Base-by-base conservation (phyloP, 371 early-diverging fungal genomes). In the Actinomucor elegans region DNA sequence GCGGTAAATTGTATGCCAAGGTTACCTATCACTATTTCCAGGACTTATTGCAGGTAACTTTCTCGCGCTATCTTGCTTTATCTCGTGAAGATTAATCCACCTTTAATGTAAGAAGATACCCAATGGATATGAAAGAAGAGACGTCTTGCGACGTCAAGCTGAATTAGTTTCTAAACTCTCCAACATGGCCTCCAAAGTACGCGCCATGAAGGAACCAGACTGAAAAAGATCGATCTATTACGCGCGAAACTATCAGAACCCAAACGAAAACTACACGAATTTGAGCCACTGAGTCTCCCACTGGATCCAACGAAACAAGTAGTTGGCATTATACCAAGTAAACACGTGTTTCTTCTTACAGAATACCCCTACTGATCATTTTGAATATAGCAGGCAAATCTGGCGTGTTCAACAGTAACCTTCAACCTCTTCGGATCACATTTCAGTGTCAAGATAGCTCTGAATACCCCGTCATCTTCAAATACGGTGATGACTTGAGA, bases 401-500 rank as follows among this genome's bases (percentile, higher is more conserved):
- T 0, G 70, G 79, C 8, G 82, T 98, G 17, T 98, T 98, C 62
- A 96, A 97, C 57, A 92, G 93, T 64, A 91, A 84, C 44, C 71
- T 98, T 55, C 79, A 84, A 56, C 99, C 98, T 2, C 67, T 99
- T 35, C 73, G 85, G 14, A 61, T 98, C 7, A 87, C 85, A 9
- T 99, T 99, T 59, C 66, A 80, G 5, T 88, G 89, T 40, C 62
- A 72, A 5, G 94, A 94, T 61, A 90, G 86, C 9, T 64, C 69
- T 17, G 89, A 91, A 67, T 94, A 94, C 57, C 87, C 90, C 3
- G 83, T 93, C 8, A 96, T 99, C 4, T 97, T 95, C 81, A 99
- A 99, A 67, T 77, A 85, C 0, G 99, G 99, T 5, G 99, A 99
- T 67, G 99, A 99, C 61, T 70, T 99, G 69, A 74, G 98, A 24